Base-by-base conservation (phyloP, 192 early-diverging fungal genomes). In the Gamsiella multidivaricata region DNA sequence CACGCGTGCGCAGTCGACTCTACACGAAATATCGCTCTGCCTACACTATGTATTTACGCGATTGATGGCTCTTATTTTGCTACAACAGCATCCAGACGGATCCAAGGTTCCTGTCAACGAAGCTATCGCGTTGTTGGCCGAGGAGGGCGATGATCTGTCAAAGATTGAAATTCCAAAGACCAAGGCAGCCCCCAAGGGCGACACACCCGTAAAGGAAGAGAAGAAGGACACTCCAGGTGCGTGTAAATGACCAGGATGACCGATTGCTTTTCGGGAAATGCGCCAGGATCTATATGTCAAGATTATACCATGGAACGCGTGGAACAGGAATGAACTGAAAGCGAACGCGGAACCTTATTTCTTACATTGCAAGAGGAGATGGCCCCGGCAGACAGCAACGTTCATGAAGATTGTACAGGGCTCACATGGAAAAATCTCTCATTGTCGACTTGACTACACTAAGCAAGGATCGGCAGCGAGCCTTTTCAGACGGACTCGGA, bases 61-160 rank as follows among this genome's bases (percentile, higher is more conserved):
- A n/a, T 50, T 8, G 20, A 50, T 23, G 47, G 47, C 12, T 1
- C 15, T 23, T 50, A 22, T 9, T 50, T 23, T 10, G 6, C 9
- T 17, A 26, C 8, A 55, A 33, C 58, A 88, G 86, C 54, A 80
- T 10, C 80, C 76, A 9, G 90, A 91, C 31, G 84, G 84, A 45
- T 85, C 92, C 76, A 93, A 95, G 69, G 91, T 93, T 14, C 32
- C 86, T 32, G 94, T 97, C 28, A 92, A 88, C 58, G 85, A 87
- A 54, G 80, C 91, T 6, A 91, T 98, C 73, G 93, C 90, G 46
- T 81, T 98, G 68, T 70, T 97, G 58, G 94, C 92, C 11, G 95
- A 97, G 80, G 93, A 94, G 61, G 92, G 94, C 61, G 95, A 93
- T 61, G 94, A 95, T 70, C 81, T 96, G 28, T 79, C 84, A 17